Base-by-base conservation (phyloP, 805 yeast species). In the Pichia manshurica region DNA sequence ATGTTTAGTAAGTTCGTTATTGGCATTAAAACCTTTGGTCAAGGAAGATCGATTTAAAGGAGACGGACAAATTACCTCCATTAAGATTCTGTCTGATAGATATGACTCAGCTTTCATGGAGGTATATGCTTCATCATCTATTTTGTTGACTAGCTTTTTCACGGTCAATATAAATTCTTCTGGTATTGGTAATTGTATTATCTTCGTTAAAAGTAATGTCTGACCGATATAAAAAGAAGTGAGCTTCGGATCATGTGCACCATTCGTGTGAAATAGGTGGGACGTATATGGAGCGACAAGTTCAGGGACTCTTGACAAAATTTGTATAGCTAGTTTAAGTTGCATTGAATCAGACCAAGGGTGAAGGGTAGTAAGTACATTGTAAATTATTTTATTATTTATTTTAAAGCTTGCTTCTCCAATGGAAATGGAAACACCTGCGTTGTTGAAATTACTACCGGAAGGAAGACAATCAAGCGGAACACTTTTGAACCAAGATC, bases 201-300 rank as follows among this genome's bases (percentile, higher is more conserved):
- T 71, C 48, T 79, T 77, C 1, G 81, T 72, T 39, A 82, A 66
- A 2, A 87, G 62, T 22, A 82, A 68, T 1, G 87, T 76, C 64
- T 78, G 84, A 7, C 93, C 85, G 41, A 88, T 71, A 89, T 95
- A 90, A 68, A 84, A 87, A 12, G 91, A 81, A 1, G 91, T 73
- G 47, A 84, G 67, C 42, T 82, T 78, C 0, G 97, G 96, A 51
- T 86, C 95, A 59, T 86, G 84, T 17, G 79, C 70, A 17, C 90
- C 89, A 46, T 81, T 79, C 3, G 82, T 75, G 44, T 67, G 65
- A 2, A 77, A 73, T 13, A 81, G 57, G 66, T 79, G 74, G 48
- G 74, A 69, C 53, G 79, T 72, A 55, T 84, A 90, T 1, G 89
- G 85, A 1, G 87, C 81, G 1, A 86, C 72, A 20, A 91, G 68